Conservation (phyloP, 208 protist species). For the Wallacemonas sp. region DNA sequence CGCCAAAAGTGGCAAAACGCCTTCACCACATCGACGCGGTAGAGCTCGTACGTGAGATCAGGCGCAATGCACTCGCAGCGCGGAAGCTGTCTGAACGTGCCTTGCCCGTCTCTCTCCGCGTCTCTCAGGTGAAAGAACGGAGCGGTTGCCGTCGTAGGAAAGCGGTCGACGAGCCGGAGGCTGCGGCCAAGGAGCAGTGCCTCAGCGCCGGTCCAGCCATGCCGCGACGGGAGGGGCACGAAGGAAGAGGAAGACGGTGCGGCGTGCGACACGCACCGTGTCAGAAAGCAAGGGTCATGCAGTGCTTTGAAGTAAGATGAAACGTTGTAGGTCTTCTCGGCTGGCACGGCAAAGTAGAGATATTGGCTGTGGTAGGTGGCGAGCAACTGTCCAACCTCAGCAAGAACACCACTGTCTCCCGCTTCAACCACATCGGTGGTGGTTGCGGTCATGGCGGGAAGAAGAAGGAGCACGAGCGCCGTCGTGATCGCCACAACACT, state of each 20-base stretch:
- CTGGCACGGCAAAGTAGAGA: constrained; percentile 45
- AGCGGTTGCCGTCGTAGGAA: constrained; percentile 57
- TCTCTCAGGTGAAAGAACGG: constrained; percentile 42
- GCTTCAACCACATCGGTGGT: background rate
- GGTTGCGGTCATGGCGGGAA: constrained; percentile 1
- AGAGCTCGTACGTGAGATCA: background rate
- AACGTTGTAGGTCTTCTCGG: constrained; percentile 36
- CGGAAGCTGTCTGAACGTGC: too few species aligned
- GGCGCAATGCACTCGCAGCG: background rate
- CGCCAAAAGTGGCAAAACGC: constrained; percentile 7
- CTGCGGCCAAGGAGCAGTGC: constrained; percentile 62
- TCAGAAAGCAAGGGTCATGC: constrained; percentile 48
- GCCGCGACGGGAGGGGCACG: too few species aligned
- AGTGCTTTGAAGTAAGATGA: constrained; percentile 61
- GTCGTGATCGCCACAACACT: constrained; percentile 48
- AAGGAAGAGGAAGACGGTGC: too few species aligned
- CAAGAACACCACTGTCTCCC: background rate
- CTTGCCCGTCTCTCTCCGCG: background rate
- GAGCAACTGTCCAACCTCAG: background rate
- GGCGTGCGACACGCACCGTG: constrained; percentile 12
- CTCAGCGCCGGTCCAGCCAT: constrained; percentile 28
- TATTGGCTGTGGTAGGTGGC: background rate
- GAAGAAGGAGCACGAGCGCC: constrained; percentile 34
- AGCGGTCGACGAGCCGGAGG: constrained; percentile 48
- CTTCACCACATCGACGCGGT: constrained; percentile 11